Evolutionary conservation across 345 rosid genomes (phyloP), one percentile per base, ranked within the genome.

Genomic region (Heritiera fomes): DNA sequence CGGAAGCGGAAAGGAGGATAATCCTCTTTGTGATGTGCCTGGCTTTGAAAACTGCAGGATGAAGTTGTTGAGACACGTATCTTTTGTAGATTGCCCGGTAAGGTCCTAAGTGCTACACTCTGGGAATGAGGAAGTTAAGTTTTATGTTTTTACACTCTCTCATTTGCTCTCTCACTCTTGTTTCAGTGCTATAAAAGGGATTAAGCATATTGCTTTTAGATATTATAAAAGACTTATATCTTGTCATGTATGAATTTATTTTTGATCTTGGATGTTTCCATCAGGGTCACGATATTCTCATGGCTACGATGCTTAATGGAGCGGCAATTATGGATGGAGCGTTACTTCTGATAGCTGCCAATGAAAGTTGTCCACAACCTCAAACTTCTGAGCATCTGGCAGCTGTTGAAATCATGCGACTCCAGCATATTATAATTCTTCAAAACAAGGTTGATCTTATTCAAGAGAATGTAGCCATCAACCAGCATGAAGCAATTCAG

Each of bases 301-400:
- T 96, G 99, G 98, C 99, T 76, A 94, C 99, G 2, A 96, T 96
- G 98, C 99, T 96, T 70, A 96, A 96, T 71, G 99, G 99, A 86
- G 98, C 98, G 12, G 97, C 99, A n/a, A 96, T 96, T 80, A 96
- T 96, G 99, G 99, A 96, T 85, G 99, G 98, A 32, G 99, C 99
- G 20, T 84, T 94, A 56, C 98, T 96, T 83, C 88, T 96, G 13
- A 94, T 96, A 34, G 98, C 98, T 79, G 99, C 99, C 66, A 96
- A 96, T 75, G 98, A 96, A 82, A 92, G 94, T 76, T 96, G 98
- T 77, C 99, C 99, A 1, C 98, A 96, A 73, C 99, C 99, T 65
- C 99, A 96, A 84, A 96, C 99, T 32, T 92, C 99, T 81, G 99
- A 96, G 82, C 99, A 94, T 79, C 92, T 96, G 79, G 99, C 97